Evolutionary conservation across 768 basidiomycete genomes (phyloP), one percentile per base, ranked within the genome.

Genomic region (Dioszegia aurantiaca): DNA sequence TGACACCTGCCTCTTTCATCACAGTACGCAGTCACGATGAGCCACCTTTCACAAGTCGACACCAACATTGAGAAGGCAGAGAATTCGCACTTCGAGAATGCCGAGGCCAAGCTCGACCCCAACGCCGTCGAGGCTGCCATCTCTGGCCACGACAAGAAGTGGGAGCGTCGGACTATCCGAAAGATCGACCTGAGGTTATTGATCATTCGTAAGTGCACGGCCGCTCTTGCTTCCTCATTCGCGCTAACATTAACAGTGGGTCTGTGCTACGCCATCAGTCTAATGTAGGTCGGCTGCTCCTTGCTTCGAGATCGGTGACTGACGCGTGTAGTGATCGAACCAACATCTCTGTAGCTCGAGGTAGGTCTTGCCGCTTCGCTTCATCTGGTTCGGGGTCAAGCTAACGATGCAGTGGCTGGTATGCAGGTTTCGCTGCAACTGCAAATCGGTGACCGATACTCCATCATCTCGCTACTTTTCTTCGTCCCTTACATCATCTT

Each of bases 401-500:
- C 47, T 24, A 27, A 77, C 74, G 30, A 47, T 59, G 14, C 33
- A 61, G 72, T 69, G 19, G 66, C 68, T 47, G 72, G 78, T 17
- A 75, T 69, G 56, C 65, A 47, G 5, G 56, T 51, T 19, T 61
- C 57, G 4, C 63, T 74, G 3, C 4, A 69, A 14, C 55, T 72
- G 39, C 53, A 33, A 12, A 45, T 69, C n/a, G 70, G 68, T n/a
- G 64, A 76, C 40, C 70, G 74, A 47, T 73, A 75, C 59, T 66
- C 68, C 40, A 61, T 75, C 49, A 61, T 68, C 42, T 63, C 68
- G 8, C 59, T 75, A 12, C 60, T 74, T 11, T 76, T 76, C 66
- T 76, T 76, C 55, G 52, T 73, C 24, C 73, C 74, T 21, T 75
- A 68, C 57, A 63, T 61, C 56, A 61, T 67, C 31, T 67, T 70